Conservation (phyloP, 345 rosid species). For the Sonneratia caseolaris region DNA sequence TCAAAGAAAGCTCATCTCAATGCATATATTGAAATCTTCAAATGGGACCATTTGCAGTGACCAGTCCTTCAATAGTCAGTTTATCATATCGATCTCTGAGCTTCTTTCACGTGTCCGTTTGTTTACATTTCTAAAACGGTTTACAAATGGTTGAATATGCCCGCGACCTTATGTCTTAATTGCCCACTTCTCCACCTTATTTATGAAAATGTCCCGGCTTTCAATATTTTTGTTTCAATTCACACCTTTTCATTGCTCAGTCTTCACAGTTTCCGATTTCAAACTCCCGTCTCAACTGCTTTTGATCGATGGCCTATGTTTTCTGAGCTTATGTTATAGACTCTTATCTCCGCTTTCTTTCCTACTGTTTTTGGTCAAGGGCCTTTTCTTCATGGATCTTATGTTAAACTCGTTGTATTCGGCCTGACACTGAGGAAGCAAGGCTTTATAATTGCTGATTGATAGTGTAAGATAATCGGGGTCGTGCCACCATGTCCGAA, state of each 20-base stretch:
- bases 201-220: neutral
- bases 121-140: neutral
- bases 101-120: neutral
- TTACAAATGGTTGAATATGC: neutral
- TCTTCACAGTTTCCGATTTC: neutral
- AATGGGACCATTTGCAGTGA: neutral
- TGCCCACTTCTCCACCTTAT: neutral
- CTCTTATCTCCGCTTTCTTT: neutral
- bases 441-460: neutral
- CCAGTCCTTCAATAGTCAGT: neutral
- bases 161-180: neutral
- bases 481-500: neutral
- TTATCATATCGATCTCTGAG: neutral
- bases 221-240: neutral
- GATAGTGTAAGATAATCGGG: neutral
- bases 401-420: neutral
- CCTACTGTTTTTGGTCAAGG: neutral
- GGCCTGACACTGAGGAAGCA: neutral
- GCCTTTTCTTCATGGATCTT: neutral
- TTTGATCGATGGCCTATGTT: neutral
- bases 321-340: neutral
- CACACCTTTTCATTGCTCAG: neutral
- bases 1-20: neutral
- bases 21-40: neutral
- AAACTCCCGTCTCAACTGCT: neutral